Conservation (phyloP, 2,329 filamentous ascomycete species). For the Nemania sp. region DNA sequence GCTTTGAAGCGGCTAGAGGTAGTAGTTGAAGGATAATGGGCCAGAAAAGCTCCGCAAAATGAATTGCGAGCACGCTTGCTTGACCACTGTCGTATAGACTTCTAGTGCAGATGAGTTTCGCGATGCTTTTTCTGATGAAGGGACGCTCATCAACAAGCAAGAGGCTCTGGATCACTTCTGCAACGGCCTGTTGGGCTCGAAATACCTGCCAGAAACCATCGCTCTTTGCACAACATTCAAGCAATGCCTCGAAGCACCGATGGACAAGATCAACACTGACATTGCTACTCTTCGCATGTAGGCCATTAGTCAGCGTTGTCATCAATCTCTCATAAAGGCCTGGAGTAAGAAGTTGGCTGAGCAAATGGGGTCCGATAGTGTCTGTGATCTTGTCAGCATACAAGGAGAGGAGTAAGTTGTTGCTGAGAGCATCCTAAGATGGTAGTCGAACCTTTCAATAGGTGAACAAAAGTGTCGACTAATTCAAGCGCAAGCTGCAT, state of each 20-base stretch:
- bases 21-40: constrained; percentile 45
- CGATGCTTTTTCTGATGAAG: constrained; percentile 43
- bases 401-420: neutral
- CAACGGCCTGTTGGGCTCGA: constrained; percentile 32
- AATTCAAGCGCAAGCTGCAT: constrained; percentile 56
- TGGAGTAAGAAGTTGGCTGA: constrained; percentile 30
- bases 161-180: constrained; percentile 40
- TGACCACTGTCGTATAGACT: constrained; percentile 29
- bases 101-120: constrained; percentile 39
- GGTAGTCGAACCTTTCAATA: constrained; percentile 54
- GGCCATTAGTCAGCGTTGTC: constrained; percentile 29
- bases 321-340: constrained; percentile 32
- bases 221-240: constrained; percentile 46
- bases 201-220: constrained; percentile 46
- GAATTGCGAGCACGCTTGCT: constrained; percentile 38
- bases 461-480: constrained; percentile 58
- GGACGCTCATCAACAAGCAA: constrained; percentile 44
- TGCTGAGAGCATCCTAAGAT: no score
- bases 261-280: constrained; percentile 39
- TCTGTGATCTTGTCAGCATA: constrained; percentile 34
- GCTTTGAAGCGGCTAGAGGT: constrained; percentile 39
- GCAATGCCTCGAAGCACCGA: constrained; percentile 44
- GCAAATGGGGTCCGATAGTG: constrained; percentile 25
- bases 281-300: constrained; percentile 30
- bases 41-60: constrained; percentile 54